Percentiles rank a stretch among this genome's conserved stretches.
Evolutionary conservation across 305 asterid species (phyloP).

Genomic region (Lippia alba): DNA sequence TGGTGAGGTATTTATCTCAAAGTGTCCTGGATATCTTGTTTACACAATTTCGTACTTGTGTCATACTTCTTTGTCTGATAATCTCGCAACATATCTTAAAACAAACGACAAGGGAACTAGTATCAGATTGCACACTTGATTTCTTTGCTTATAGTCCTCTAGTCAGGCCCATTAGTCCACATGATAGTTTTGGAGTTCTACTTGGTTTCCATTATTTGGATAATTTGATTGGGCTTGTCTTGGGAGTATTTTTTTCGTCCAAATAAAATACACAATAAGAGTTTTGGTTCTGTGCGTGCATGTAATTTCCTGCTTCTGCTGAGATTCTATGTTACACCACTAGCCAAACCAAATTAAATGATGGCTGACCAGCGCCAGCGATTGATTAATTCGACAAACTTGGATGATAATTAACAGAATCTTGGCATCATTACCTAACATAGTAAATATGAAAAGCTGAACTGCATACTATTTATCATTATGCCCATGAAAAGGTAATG

Average conservation of each 20-base stretch:
- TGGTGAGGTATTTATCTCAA: slow-evolving; percentile 83
- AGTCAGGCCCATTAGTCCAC: background rate
- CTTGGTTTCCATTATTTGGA: background rate
- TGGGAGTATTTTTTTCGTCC: background rate
- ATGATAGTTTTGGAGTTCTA: background rate
- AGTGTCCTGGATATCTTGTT: background rate
- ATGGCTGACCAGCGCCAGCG: background rate
- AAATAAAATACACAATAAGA: background rate
- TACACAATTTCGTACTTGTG: background rate
- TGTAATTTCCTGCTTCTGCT: background rate
- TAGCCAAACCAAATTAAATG: background rate
- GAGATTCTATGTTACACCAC: background rate
- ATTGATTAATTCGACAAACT: too few relatives aligned
- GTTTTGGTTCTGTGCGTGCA: background rate
- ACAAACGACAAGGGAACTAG: background rate
- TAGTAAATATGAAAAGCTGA: background rate
- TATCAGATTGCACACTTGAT: slow-evolving; percentile 12
- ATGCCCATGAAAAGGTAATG: background rate
- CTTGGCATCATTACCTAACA: background rate
- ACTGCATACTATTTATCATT: background rate
- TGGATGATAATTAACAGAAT: background rate
- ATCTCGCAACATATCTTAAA: background rate
- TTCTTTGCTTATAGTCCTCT: background rate
- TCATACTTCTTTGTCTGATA: background rate
- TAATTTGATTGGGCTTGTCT: background rate